These are phyloP conservation scores for Xylaria sp. DNA, from an alignment of 495 filamentous ascomycete species.

Conservation along the genomic window DNA sequence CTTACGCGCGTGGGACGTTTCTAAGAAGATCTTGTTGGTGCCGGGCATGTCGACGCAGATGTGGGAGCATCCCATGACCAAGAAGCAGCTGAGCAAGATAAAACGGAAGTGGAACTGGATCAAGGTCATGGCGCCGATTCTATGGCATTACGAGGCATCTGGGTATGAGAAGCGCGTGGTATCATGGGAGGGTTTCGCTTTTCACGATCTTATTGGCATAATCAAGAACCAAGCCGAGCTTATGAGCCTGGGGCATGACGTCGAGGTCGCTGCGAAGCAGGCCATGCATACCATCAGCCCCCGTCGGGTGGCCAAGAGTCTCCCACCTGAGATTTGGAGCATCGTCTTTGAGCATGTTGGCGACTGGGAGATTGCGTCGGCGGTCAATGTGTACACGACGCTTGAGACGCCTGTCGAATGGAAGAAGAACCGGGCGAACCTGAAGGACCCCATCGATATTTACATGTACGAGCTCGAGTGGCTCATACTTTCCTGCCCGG, in stretches of 20 bases:
- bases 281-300: conserved; percentile 40
- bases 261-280: conserved; percentile 57
- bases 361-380: conserved; percentile 88
- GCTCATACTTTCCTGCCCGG: conserved; percentile 72
- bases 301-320: conserved; percentile 37
- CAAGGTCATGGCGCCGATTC: conserved; percentile 69
- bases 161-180: conserved; percentile 55
- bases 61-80: conserved; percentile 88
- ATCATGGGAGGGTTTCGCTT: conserved; percentile 65
- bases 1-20: conserved; percentile 80
- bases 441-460: conserved; percentile 55
- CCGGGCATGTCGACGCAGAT: conserved; percentile 82
- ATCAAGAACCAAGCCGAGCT: conserved; percentile 72
- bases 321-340: conserved; percentile 89
- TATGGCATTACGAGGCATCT: conserved; percentile 72
- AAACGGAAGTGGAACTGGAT: conserved; percentile 84
- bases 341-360: conserved; percentile 81
- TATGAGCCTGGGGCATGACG: conserved; percentile 65
- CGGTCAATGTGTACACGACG: conserved; percentile 78
- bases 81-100: conserved; percentile 81
- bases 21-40: conserved; percentile 80
- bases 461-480: conserved; percentile 75
- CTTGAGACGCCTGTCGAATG: conserved; percentile 77
- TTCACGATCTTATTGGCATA: conserved; percentile 67
- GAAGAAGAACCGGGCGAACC: conserved; percentile 52